Base-by-base conservation (phyloP, 192 early-diverging fungal species). In the Coemansia sp. region DNA sequence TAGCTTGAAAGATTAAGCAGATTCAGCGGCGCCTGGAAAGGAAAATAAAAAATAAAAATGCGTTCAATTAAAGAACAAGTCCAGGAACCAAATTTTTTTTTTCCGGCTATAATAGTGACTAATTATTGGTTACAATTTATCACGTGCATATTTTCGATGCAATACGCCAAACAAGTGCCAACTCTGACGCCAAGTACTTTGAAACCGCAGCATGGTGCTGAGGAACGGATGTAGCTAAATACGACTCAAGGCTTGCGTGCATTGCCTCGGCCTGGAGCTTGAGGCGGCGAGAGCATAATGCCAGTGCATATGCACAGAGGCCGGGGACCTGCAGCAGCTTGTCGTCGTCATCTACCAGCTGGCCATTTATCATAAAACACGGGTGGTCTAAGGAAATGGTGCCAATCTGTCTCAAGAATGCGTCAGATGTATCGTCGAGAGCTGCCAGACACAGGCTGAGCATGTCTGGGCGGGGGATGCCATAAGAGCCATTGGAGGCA, bases 381-480 rank as follows among this genome's bases (percentile, higher is more conserved):
- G 76, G 76, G 7, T 46, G 20, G 5, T 30, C 61, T 14, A 57
- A 60, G 6, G 26, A 6, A 8, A 73, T 41, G 8, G 15, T 12
- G n/a, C 76, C 71, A 4, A 78, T 48, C 30, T 33, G 41, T 14
- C 36, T 45, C 7, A 18, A 24, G 57, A 64, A 73, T 12, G 60
- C 15, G 18, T 66, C 64, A 4, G 66, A 67, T 1, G 60, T 53
- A 49, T 78, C 76, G n/a, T 70, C 68, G 0, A 78, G 46, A 5
- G 44, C 65, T 1, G 71, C 71, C 14, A 78, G 62, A 35, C 76
- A 73, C n/a, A 78, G 58, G 12, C 39, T 23, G 12, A 78, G 60
- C 26, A 78, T 24, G 2, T 62, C 44, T 18, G 61, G 23, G 30
- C 64, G 64, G 8, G 60, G 33, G 33, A 34, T 53, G 34, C 14